Evolutionary conservation across 176 grass and related monocot species (phyloP), one percentile per base, ranked within the genome.

Genomic region (Avena sativa): DNA sequence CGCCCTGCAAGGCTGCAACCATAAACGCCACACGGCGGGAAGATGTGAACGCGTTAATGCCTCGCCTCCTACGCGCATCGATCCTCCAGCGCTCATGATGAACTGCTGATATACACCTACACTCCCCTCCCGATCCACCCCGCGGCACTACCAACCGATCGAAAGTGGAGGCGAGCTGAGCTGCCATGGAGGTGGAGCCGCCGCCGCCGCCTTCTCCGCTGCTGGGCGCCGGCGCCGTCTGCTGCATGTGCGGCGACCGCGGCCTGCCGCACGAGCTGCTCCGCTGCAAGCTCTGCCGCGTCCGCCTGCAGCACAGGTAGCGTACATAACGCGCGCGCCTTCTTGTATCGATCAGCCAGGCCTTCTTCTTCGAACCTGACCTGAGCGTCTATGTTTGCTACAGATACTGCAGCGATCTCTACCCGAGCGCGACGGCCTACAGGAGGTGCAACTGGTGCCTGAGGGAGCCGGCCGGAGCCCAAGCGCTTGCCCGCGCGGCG

Each of bases 161-260:
- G 2, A 11, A 23, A 6, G 21, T n/a, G 11, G 15, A 30, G 28
- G 28, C 28, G 28, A 30, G 28, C 26, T 28, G 26, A 15, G 12
- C 23, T 48, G 8, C 51, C 66, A 89, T 79, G 85, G 23, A 81
- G 23, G 82, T 81, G 86, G 28, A 83, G 43, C 38, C 83, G 17
- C 30, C 83, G 17, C 30, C 83, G 32, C 32, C 32, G 6, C 11
- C 38, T 8, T 21, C 55, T 14, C 9, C 88, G 9, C 14, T n/a
- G 9, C 14, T n/a, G 3, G 50, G 14, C 32, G 4, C 11, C 12
- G 12, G 1, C 65, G 56, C 38, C 49, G 87, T 97, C 50, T 99
- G 97, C 88, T 99, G 97, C 97, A 99, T 99, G 97, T 99, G 97
- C 81, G 97, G 97, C 81, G 97, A 99, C 81, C 85, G 51, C 19